Evolutionary conservation across 169 alveolate genomes (phyloP).

Genomic region (Plasmodium vivax): DNA sequence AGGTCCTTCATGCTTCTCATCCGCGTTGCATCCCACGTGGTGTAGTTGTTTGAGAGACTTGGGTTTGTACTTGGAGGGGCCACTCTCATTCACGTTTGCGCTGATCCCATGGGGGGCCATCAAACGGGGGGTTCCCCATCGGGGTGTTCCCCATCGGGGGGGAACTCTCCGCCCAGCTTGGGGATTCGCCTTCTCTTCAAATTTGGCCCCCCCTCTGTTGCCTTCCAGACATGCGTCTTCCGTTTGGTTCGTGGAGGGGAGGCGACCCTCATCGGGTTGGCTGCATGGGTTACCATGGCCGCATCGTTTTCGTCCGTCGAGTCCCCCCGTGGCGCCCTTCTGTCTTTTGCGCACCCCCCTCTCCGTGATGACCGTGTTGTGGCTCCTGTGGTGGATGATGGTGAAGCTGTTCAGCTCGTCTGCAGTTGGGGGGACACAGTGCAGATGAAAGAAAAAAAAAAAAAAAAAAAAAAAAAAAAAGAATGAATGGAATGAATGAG

Average conservation of each 20-base stretch:
- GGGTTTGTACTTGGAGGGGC: background rate
- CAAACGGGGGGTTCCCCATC: background rate
- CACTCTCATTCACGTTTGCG: background rate
- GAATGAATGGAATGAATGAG: too few relatives aligned
- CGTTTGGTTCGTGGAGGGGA: background rate
- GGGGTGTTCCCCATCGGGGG: background rate
- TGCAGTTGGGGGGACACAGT: background rate
- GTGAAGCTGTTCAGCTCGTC: constrained; percentile 43
- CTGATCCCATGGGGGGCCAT: background rate
- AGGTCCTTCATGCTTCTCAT: background rate
- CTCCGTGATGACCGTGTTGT: constrained; percentile 25
- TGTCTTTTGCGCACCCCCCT: background rate
- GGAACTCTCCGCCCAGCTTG: background rate
- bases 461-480: too few relatives aligned
- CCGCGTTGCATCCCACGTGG: background rate
- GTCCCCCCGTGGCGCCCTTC: background rate
- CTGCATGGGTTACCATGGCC: background rate
- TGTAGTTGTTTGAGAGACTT: background rate
- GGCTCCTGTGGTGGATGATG: constrained; percentile 3
- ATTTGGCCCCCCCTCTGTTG: background rate
- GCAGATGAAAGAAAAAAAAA: too few relatives aligned
- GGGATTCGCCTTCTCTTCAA: background rate
- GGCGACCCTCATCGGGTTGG: background rate
- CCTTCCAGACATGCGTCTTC: background rate
- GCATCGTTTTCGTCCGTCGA: too few relatives aligned